Base-by-base conservation (phyloP, 257 asterid species). In the Solanum verrucosum region DNA sequence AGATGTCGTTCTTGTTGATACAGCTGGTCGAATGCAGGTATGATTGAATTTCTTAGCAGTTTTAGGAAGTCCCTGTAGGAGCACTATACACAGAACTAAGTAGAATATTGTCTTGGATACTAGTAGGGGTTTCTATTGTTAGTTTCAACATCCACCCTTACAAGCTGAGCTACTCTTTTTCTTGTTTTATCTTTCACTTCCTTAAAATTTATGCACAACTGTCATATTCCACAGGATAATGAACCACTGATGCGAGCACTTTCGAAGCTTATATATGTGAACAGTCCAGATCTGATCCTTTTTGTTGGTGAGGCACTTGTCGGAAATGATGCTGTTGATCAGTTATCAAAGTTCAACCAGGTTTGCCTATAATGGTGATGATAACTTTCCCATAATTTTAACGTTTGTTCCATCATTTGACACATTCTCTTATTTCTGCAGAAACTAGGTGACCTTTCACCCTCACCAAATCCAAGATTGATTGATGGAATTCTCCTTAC, bases 21-120 rank as follows among this genome's bases (percentile, higher is more conserved):
- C 99, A 52, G 99, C 98, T 88, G 99, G 99, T 87, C 89, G 99
- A 86, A 97, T 97, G 99, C 99, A 96, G 98, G 99, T 96, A 91
- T 3, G 11, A 81, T 84, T 70, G 20, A 35, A 78, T 89, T 77
- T 84, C 73, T 42, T 63, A 21, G 29, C 23, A 27, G 27, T 20
- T 52, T 11, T 21, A 21, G 38, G 87, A 52, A 65, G 46, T 33
- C 46, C 52, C 87, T 33, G 29, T 38, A 84, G n/a, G 74, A 18
- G 44, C 40, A 60, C 42, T 27, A 29, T 84, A 56, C 73, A 56
- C 63, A 56, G 38, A 46, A 33, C 16, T 12, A n/a, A n/a, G 35
- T 60, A 60, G 72, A 49, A 49, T 33, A 60, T 38, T 60, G 31
- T 87, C 60, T 79, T 84, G 89, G 44, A 46, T 44, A 14, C 5